phyloP scores from a whole-genome alignment of 495 filamentous ascomycete species.

The Talaromyces ruber region DNA sequence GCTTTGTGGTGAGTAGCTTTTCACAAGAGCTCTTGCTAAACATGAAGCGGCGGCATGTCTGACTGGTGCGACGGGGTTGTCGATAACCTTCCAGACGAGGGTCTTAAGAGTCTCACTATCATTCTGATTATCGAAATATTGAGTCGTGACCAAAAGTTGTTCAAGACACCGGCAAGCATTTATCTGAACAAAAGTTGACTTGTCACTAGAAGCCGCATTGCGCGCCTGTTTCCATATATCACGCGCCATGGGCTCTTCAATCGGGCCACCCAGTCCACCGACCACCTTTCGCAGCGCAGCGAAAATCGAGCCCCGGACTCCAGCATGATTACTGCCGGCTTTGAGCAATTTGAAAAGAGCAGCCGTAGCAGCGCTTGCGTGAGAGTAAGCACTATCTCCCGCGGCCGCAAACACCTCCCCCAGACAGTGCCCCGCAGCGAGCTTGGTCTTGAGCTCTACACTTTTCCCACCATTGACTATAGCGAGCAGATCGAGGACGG shows the following conservation, averaged over 20 bases:
- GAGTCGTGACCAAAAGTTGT: conserved; percentile 57
- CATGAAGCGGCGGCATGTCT: conserved; percentile 84
- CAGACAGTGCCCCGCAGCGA: conserved; percentile 83
- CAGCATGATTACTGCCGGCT: conserved; percentile 67
- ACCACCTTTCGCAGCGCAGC: conserved; percentile 68
- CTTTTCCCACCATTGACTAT: conserved; percentile 70
- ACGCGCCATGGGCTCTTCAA: conserved; percentile 77
- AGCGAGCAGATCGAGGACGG: conserved; percentile 76
- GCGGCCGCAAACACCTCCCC: conserved; percentile 84
- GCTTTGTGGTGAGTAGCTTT: conserved; percentile 62
- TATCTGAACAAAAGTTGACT: conserved; percentile 71
- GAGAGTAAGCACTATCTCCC: conserved; percentile 85
- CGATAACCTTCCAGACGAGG: conserved; percentile 74
- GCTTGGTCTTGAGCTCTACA: conserved; percentile 63
- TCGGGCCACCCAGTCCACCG: conserved; percentile 59
- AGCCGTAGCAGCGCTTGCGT: conserved; percentile 65
- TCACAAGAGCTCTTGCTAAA: conserved; percentile 68
- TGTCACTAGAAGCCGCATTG: conserved; percentile 68
- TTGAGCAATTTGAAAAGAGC: conserved; percentile 74
- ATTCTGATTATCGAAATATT: conserved; percentile 78
- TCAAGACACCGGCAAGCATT: conserved; percentile 76
- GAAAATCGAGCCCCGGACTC: conserved; percentile 76
- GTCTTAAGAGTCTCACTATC: conserved; percentile 84
- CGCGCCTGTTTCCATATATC: conserved; percentile 92
- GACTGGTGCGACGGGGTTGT: conserved; percentile 63